phyloP scores from a whole-genome alignment of 2,329 filamentous ascomycete genomes.

The Colletotrichum cuscutae region DNA sequence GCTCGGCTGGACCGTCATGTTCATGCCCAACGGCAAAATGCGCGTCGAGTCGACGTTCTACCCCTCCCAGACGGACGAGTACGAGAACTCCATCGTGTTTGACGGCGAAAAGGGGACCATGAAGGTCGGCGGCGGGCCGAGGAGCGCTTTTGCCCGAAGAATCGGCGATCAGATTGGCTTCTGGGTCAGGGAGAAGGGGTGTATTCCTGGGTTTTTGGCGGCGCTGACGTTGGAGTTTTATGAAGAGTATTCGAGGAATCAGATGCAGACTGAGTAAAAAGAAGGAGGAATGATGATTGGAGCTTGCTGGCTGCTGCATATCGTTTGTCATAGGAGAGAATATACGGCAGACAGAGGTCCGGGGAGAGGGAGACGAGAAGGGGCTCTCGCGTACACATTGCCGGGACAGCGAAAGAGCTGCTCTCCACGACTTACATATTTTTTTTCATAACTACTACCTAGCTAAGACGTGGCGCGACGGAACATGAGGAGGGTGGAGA shows the following conservation, averaged over 20 bases:
- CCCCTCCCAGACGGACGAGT: slow-evolving; percentile 73
- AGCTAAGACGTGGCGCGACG: too few relatives aligned
- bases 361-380: too few relatives aligned
- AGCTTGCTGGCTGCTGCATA: not conserved
- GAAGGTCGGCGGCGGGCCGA: slow-evolving; percentile 94
- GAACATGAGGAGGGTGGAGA: not conserved
- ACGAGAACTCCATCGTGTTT: slow-evolving; percentile 82
- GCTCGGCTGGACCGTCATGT: slow-evolving; percentile 93
- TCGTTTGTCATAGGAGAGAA: not conserved
- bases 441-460: too few relatives aligned
- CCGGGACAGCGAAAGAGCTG: too few relatives aligned
- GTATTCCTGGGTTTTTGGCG: slow-evolving; percentile 92
- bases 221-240: slow-evolving; percentile 94
- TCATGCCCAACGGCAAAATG: slow-evolving; percentile 97
- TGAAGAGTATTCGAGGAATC: slow-evolving; percentile 68
- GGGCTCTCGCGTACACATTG: too few relatives aligned
- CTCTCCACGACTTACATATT: too few relatives aligned
- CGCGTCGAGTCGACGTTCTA: slow-evolving; percentile 89
- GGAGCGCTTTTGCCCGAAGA: slow-evolving; percentile 85
- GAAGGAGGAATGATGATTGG: not conserved
- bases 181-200: slow-evolving; percentile 94
- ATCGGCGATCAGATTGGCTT: slow-evolving; percentile 91
- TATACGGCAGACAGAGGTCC: not conserved
- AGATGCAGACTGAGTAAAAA: slow-evolving; percentile 16
- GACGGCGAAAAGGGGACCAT: slow-evolving; percentile 95